Evolutionary conservation across 306 rosid genomes (phyloP), one percentile per base, ranked within the genome.

Genomic region (Rosa multiflora): DNA sequence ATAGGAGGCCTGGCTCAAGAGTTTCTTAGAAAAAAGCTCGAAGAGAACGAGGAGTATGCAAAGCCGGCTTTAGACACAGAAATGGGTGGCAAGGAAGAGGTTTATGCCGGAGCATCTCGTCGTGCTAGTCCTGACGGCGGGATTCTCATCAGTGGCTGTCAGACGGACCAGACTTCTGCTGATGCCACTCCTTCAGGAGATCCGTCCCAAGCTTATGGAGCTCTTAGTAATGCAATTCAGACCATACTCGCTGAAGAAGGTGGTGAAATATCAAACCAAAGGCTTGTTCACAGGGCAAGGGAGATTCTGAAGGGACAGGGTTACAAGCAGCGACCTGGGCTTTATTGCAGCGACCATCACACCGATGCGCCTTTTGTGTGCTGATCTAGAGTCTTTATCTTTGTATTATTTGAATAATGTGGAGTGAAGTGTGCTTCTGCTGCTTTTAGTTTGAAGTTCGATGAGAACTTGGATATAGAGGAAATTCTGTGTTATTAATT

Each of bases 1-100:
- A 90, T 95, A 11, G 93, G 92, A 39, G 56, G 90, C 83, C 88
- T 95, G 63, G 98, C 99, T 20, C 98, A 91, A 55, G 94, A 83
- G 42, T 83, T 94, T 66, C 88, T 92, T 26, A 87, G 87, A 46
- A 90, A 83, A 1, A 88, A 78, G 59, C 78, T 90, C 39, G 81
- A 80, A 46, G 88, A 91, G 11, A 70, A 82, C 64, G 91, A 92
- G 5, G 90, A 90, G 21, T 95, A 95, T 48, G 93, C 88, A 4
- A 90, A 89, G 63, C 97, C 97, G 21, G 98, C 98, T 4, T 3
- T 82, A 71, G 67, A 89, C 10, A 84, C 98, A 26, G n/a, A 78
- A 0, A 88, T 94, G 18, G 89, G 84, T 3, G 84, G 76, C 73
- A 82, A 83, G 74, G 78, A 81, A 49, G 92, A 90, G 79, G 93